A percentile compares a stretch with the other conserved stretches of the same genome.
These are phyloP conservation scores for Suillus ampliporus DNA, from an alignment of 768 basidiomycete species.

Conservation along the genomic window DNA sequence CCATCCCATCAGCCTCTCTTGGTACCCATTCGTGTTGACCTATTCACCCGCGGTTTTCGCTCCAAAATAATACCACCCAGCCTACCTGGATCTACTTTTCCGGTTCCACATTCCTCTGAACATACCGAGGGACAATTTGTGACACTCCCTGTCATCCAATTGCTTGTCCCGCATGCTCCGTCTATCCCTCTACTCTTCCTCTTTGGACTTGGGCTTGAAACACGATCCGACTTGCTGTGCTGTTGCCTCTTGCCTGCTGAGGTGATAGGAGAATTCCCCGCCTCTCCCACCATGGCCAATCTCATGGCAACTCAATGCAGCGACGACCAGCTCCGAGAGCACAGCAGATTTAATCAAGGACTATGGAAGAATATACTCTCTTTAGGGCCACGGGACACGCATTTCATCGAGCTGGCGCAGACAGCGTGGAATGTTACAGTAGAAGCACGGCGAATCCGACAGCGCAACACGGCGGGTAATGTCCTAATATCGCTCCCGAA, in stretches of 20 bases:
- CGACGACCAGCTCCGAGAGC: conserved; percentile 39
- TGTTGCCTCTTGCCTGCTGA: conserved; percentile 57
- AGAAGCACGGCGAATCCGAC: conserved; percentile 54
- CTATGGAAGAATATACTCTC: conserved; percentile 69
- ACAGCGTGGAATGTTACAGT: conserved; percentile 79
- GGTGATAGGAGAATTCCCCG: conserved; percentile 63
- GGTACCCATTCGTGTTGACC: conserved; percentile 56
- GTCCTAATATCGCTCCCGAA: conserved; percentile 18
- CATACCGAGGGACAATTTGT: conserved; percentile 38
- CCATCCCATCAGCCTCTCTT: conserved; percentile 46
- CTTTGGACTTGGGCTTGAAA: conserved; percentile 60
- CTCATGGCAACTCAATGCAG: conserved; percentile 50
- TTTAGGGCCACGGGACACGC: conserved; percentile 52
- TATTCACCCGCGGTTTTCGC: conserved; percentile 48
- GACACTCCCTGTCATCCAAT: conserved; percentile 56
- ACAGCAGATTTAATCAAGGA: conserved; percentile 55
- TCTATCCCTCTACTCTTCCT: conserved; percentile 64
- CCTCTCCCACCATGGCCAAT: conserved; percentile 60
- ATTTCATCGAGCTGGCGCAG: conserved; percentile 53
- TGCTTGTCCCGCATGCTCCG: conserved; percentile 54
- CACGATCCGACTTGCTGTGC: conserved; percentile 50
- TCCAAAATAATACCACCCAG: conserved; percentile 41
- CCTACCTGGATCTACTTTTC: conserved; percentile 39
- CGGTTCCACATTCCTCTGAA: conserved; percentile 33
- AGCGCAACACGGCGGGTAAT: conserved; percentile 18